Evolutionary conservation across 169 alveolate genomes (phyloP), one percentile per base, ranked within the genome.

Genomic region (Cryptosporidium felis): DNA sequence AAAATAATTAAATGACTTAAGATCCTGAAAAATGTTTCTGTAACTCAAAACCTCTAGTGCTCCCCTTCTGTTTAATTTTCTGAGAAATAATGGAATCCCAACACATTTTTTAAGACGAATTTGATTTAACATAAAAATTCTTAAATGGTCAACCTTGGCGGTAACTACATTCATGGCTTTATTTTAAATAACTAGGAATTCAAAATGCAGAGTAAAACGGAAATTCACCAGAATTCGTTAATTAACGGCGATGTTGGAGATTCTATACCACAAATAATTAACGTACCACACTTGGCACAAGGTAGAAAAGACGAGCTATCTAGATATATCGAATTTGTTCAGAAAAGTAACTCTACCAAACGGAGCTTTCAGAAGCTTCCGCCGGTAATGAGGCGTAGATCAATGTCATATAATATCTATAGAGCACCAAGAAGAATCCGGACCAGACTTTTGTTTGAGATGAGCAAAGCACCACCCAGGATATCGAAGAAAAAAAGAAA

Each of bases 341-440:
- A 49, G 14, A 56, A 53, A 56, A 74, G 74, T 21, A 49, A 47
- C 74, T 51, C 85, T n/a, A 74, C 56, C 18, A 74, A 53, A 16
- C 49, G 85, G 56, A 38, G 85, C 26, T 74, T 74, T 26, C 85
- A 74, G 42, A 49, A 41, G 23, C 74, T 74, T 53, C 85, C 85
- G 40, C 85, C 85, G 3, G 14, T 36, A 5, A 32, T 74, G 8
- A 49, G 85, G 32, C 85, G 85, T 18, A 74, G 85, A 36, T 49
- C 85, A 21, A 74, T 74, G 85, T 74, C 85, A 32, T 74, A 74
- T 30, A 74, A 74, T 21, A 10, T 56, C 6, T 74, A 74, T 32
- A 74, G 85, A 56, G 67, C 85, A 38, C 85, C 85, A 32, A 49
- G 40, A 10, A 49, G 56, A 53, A 74, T 74, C 5, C 12, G 85